Base-by-base conservation (phyloP, 192 early-diverging fungal genomes). In the Backusella tarrabulga region DNA sequence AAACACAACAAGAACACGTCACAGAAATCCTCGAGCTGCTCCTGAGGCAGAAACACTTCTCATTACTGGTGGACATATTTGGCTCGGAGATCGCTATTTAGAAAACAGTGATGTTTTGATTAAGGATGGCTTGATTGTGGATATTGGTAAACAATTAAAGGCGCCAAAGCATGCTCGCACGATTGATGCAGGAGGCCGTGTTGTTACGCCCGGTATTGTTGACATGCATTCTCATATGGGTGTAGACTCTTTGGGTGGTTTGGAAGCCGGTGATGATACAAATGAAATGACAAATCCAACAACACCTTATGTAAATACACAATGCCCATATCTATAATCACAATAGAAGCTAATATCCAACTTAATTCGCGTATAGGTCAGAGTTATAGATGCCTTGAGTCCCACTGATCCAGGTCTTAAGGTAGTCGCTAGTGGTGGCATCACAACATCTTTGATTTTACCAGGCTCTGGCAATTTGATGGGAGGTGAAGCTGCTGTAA, bases 201-300 rank as follows among this genome's bases (percentile, higher is more conserved):
- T 86, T 54, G 80, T 95, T n/a, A 92, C 92, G 9, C 94, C 94
- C 19, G 94, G 94, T 56, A 85, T 95, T 44, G 88, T 95, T 3
- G 94, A 94, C 75, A 90, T 91, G 92, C 86, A 91, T 83, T 83
- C 83, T 19, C 91, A 92, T 76, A 83, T 84, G 36, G 89, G 88
- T 12, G 76, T 86, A 0, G 79, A 81, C 46, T 83, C 80, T 6
- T 86, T 83, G 67, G 89, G 89, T 35, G 81, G 44, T 9, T 74
- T 90, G 34, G 23, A 42, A 0, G 89, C 73, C 2, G 69, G 26
- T 19, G 35, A 34, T 0, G 91, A 92, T 79, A 84, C 79, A 6
- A 92, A 92, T 71, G 91, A 92, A 80, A 81, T 80, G 68, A 77
- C 79, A 3, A 40, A 81, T 34, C 84, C 88, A 4, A 77, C 76